Percentiles rank a stretch among this genome's conserved stretches.
Conservation (phyloP, 495 filamentous ascomycete species). For the Hypoxylon subgilvum region DNA sequence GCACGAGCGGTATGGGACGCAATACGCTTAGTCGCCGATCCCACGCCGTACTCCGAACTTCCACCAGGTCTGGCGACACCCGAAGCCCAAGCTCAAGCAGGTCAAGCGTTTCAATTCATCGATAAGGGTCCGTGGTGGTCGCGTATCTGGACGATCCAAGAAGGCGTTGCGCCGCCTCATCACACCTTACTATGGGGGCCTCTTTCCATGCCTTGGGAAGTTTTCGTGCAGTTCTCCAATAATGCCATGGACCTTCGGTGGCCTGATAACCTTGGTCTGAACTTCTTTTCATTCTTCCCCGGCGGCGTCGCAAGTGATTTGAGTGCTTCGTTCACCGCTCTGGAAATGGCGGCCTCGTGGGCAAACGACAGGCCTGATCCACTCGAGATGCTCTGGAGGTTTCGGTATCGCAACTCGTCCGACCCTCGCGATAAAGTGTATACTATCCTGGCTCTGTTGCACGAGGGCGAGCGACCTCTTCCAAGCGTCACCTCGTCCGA, state of each 20-base stretch:
- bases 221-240: conserved; percentile 5
- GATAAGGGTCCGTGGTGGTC: conserved; percentile 27
- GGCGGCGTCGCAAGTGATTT: neutral
- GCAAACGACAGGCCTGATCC: neutral
- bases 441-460: conserved; percentile 30
- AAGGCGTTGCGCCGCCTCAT: conserved; percentile 19
- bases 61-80: neutral
- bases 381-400: conserved; percentile 28
- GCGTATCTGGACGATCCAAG: conserved; percentile 38
- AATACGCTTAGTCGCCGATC: conserved; percentile 4
- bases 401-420: conserved; percentile 26
- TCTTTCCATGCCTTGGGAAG: conserved; percentile 15
- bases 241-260: neutral
- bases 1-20: conserved; percentile 13
- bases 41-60: neutral
- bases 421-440: conserved; percentile 43
- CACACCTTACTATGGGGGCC: conserved; percentile 26
- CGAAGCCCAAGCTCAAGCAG: neutral
- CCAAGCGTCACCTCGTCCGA: conserved; percentile 23
- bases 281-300: conserved; percentile 1
- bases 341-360: conserved; percentile 3
- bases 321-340: conserved; percentile 2
- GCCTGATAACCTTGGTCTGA: neutral
- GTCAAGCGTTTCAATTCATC: conserved; percentile 5
- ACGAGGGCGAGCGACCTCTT: conserved; percentile 3